Evolutionary conservation across 208 protist species (phyloP), one percentile per base, ranked within the genome.

Genomic region (Wallacemonas sp.): DNA sequence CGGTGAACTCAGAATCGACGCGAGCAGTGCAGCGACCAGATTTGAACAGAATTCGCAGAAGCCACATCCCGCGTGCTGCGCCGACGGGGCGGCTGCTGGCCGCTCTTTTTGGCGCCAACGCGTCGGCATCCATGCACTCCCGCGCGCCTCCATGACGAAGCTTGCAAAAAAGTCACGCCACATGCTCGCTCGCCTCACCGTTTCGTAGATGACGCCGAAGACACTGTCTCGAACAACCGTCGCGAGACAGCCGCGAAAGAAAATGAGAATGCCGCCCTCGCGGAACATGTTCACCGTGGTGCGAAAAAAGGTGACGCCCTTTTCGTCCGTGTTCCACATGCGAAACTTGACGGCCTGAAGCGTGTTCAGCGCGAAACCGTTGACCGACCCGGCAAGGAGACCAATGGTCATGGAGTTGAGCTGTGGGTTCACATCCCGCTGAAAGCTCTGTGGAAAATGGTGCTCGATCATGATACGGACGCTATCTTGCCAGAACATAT

Each of bases 401-500:
- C 92, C 92, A 61, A 94, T 85, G 17, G 87, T 38, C 55, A 93
- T 74, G 27, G 87, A 87, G 61, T 94, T 86, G 21, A 94, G 62
- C 34, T 76, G 74, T n/a, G 88, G 88, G 2, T 79, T 81, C 11
- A 68, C 43, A 16, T 72, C 70, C n/a, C 41, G 62, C 32, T 93
- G 86, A 21, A 77, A 81, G 38, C 12, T 62, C 0, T 60, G 47
- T 12, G 88, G 92, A 6, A 87, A 64, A 17, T 60, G 58, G 1
- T 58, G 73, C 32, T 85, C 67, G 62, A 96, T 87, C 23, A 84
- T 82, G 11, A 93, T 81, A 9, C 76, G 82, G 33, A 78, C 72
- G 60, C 74, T 86, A 72, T 96, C 88, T 47, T 96, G 92, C 82
- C 81, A 96, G 61, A 96, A 94, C 64, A 96, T 84, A 79, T 96